Percentiles rank a stretch among this genome's conserved stretches.
phyloP scores from a whole-genome alignment of 805 yeast genomes.

The Metschnikowia henanensis region DNA sequence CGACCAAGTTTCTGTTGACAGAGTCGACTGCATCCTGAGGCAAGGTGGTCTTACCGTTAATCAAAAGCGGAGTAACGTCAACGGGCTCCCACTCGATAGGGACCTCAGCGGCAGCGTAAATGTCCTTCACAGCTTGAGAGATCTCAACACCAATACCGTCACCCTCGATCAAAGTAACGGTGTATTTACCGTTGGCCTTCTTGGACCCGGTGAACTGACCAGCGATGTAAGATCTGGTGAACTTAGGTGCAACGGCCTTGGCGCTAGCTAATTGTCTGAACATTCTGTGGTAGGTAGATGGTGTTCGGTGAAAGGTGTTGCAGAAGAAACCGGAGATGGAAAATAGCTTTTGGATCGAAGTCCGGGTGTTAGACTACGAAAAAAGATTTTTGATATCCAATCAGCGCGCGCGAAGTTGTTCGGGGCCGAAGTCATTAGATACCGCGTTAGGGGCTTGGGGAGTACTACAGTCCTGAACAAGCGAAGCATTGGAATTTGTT shows the following conservation, averaged over 20 bases:
- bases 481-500: too few species aligned
- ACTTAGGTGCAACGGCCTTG: conserved; percentile 20
- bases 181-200: conserved; percentile 78
- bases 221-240: conserved; percentile 52
- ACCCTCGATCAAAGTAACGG: conserved; percentile 96
- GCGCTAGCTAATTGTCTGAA: conserved; percentile 23
- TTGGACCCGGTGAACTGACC: conserved; percentile 64
- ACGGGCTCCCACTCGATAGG: conserved; percentile 98
- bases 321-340: conserved; percentile 8
- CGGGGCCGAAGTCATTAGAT: conserved; percentile 16
- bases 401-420: conserved; percentile 18
- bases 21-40: conserved; percentile 92
- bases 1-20: conserved; percentile 90
- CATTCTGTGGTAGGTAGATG: conserved; percentile 11
- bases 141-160: conserved; percentile 98
- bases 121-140: conserved; percentile 89
- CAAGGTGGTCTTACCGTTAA: conserved; percentile 90
- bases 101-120: conserved; percentile 90
- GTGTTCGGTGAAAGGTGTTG: conserved; percentile 10
- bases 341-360: conserved; percentile 6
- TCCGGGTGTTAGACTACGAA: conserved; percentile 11
- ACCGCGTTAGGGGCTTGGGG: background rate
- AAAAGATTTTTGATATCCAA: conserved; percentile 19
- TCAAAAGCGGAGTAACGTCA: conserved; percentile 91
- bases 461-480: too few species aligned